Conservation (phyloP, 768 basidiomycete species). For the Suillus discolor region DNA sequence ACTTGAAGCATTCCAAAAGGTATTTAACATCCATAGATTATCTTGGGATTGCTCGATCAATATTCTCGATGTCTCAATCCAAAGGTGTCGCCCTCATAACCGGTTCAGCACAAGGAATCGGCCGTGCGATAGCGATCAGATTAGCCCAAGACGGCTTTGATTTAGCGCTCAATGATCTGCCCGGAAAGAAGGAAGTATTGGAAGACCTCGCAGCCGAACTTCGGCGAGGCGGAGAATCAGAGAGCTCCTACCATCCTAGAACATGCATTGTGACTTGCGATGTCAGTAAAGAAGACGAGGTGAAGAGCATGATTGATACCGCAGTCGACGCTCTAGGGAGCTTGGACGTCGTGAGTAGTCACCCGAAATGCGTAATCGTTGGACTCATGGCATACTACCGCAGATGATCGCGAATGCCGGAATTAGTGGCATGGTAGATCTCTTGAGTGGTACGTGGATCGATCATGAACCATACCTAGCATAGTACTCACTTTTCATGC, state of each 20-base stretch:
- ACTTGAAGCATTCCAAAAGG: neutral
- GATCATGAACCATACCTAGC: neutral
- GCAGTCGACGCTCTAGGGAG: constrained; percentile 38
- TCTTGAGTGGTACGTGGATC: neutral
- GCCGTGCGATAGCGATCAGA: constrained; percentile 33
- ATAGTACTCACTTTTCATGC: neutral
- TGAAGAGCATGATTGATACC: constrained; percentile 40
- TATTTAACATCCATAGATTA: neutral
- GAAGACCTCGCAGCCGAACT: constrained; percentile 32
- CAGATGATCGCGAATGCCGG: constrained; percentile 34
- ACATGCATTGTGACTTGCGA: constrained; percentile 37
- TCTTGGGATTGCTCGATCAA: neutral
- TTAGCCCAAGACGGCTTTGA: constrained; percentile 38
- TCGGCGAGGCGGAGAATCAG: constrained; percentile 24
- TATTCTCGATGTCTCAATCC: constrained; percentile 19
- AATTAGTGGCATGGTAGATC: constrained; percentile 15
- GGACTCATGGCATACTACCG: neutral
- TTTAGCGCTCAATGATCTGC: constrained; percentile 33
- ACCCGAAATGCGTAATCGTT: neutral
- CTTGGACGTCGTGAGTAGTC: constrained; percentile 46
- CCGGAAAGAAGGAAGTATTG: constrained; percentile 30
- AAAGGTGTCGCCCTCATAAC: constrained; percentile 39
- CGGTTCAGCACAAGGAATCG: constrained; percentile 33
- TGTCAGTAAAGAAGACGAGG: constrained; percentile 44
- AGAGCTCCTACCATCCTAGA: constrained; percentile 8